Evolutionary conservation across 306 rosid species (phyloP).

Genomic region (Prunus mume): DNA sequence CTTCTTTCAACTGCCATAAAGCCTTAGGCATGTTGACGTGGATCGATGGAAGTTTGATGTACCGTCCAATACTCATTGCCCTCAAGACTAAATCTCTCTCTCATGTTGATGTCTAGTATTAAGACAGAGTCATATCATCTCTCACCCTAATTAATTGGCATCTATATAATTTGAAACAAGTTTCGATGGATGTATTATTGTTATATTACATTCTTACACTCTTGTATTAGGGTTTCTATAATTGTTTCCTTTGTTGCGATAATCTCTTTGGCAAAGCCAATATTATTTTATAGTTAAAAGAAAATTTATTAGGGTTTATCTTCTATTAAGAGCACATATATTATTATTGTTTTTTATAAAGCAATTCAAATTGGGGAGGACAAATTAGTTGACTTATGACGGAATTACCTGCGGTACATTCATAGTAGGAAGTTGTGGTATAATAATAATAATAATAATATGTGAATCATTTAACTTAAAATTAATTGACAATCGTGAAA

Average conservation of each 20-base stretch:
- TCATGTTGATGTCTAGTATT: background rate
- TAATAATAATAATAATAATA: no score
- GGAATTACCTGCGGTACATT: no score
- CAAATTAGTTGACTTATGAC: background rate
- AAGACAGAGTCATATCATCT: background rate
- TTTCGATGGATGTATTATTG: background rate
- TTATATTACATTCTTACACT: no score
- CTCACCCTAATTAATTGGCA: background rate
- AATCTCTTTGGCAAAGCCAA: no score
- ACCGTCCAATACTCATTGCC: conserved; percentile 38
- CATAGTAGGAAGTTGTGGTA: no score
- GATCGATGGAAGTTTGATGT: conserved; percentile 42
- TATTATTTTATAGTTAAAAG: no score
- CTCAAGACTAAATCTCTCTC: conserved; percentile 20
- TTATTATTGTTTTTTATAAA: no score
- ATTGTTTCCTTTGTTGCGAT: no score
- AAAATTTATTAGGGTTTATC: background rate
- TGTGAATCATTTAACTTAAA: no score
- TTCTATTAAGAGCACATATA: background rate
- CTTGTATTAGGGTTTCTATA: no score
- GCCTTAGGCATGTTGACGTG: conserved; percentile 28
- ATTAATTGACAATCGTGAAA: no score
- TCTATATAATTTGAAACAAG: background rate
- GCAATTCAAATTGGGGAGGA: background rate
- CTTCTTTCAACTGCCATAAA: conserved; percentile 24